Evolutionary conservation across 2,329 filamentous ascomycete species (phyloP).

Genomic region (Calonectria pseudoreteaudii): DNA sequence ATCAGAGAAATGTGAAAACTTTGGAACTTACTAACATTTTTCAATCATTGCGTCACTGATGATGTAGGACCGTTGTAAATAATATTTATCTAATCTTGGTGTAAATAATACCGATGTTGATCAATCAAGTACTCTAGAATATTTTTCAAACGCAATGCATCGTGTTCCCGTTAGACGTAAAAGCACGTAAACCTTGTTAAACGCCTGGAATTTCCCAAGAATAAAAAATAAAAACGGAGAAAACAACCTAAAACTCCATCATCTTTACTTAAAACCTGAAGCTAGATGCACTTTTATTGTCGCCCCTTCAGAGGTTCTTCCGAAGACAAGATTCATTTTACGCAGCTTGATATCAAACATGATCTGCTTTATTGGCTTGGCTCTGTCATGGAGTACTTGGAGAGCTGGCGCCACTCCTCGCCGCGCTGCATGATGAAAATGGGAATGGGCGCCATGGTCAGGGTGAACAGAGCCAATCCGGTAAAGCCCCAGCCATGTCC

Average conservation of each 20-base stretch:
- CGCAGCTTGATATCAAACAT: not conserved
- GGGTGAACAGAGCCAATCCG: not conserved
- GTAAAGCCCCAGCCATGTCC: not conserved
- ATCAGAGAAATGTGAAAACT: too few relatives aligned
- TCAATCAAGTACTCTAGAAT: not conserved
- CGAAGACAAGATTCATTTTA: not conserved
- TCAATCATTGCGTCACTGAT: too few relatives aligned
- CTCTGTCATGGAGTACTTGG: not conserved
- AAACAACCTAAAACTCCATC: not conserved
- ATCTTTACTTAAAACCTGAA: not conserved
- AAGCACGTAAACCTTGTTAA: not conserved
- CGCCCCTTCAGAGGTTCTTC: not conserved
- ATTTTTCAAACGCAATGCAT: not conserved
- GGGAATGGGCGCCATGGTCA: not conserved
- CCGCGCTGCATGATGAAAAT: not conserved
- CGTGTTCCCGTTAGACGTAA: not conserved
- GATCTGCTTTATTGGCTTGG: too few relatives aligned
- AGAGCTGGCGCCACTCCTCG: not conserved
- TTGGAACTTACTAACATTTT: too few relatives aligned
- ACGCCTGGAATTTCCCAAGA: not conserved
- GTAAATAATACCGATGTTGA: not conserved
- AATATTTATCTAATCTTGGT: not conserved
- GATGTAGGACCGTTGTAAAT: not conserved
- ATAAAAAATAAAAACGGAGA: too few relatives aligned
- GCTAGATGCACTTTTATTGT: not conserved